phyloP scores from a whole-genome alignment of 2,329 filamentous ascomycete genomes.

The Xylariales sp. region DNA sequence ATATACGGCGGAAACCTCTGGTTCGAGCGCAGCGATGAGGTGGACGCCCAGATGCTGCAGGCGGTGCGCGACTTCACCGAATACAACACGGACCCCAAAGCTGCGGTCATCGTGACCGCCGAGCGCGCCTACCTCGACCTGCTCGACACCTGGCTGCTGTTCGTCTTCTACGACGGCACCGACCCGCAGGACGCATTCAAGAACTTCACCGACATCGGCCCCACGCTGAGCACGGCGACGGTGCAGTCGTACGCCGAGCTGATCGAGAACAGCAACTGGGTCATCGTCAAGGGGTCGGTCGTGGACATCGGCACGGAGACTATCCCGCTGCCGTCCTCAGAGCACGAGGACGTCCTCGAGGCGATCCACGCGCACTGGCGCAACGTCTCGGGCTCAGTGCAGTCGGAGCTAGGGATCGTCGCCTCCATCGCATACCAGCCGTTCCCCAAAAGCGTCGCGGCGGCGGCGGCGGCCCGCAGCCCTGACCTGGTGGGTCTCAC shows the following conservation, averaged over 20 bases:
- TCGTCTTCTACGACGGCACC: slow-evolving; percentile 58
- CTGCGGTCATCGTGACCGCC: slow-evolving; percentile 54
- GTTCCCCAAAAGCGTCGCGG: slow-evolving; percentile 31
- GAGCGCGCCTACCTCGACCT: slow-evolving; percentile 38
- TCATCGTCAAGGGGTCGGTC: slow-evolving; percentile 26
- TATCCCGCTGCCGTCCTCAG: slow-evolving; percentile 25
- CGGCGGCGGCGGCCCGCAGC: slow-evolving; percentile 24
- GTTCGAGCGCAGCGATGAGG: slow-evolving; percentile 25
- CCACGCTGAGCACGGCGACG: slow-evolving; percentile 38
- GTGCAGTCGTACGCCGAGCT: slow-evolving; percentile 43
- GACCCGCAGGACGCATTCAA: slow-evolving; percentile 47
- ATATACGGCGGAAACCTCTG: slow-evolving; percentile 40
- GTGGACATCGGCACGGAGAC: slow-evolving; percentile 32
- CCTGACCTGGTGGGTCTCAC: slow-evolving; percentile 35
- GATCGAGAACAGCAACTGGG: slow-evolving; percentile 38
- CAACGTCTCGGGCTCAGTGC: slow-evolving; percentile 17
- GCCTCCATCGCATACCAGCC: slow-evolving; percentile 33
- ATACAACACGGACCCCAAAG: slow-evolving; percentile 54
- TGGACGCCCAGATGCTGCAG: slow-evolving; percentile 32
- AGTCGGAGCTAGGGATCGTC: slow-evolving; percentile 22
- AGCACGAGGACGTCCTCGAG: slow-evolving; percentile 21
- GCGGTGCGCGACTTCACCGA: slow-evolving; percentile 51
- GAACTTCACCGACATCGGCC: slow-evolving; percentile 47
- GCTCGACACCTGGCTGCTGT: slow-evolving; percentile 54
- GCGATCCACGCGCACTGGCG: slow-evolving; percentile 29